A percentile compares a stretch with the other conserved stretches of the same genome.
Conservation (phyloP, 2,329 filamentous ascomycete species). For the Hypoxylon sp. region DNA sequence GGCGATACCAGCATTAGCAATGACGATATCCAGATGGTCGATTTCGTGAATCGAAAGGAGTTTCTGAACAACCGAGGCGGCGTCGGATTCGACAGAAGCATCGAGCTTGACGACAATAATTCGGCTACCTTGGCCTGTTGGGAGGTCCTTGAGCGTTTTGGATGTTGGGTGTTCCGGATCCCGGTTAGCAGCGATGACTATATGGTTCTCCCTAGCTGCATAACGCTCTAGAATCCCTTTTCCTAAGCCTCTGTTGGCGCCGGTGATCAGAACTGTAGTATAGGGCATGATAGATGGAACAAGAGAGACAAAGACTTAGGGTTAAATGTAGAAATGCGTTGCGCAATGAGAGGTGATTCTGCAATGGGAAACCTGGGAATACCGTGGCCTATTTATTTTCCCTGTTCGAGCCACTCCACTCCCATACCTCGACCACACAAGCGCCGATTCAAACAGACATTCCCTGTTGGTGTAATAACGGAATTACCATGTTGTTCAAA, state of each 20-base stretch:
- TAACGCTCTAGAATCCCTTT: slow-evolving; percentile 55
- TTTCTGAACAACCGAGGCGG: slow-evolving; percentile 53
- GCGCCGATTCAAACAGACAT: background rate
- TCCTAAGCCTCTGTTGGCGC: slow-evolving; percentile 58
- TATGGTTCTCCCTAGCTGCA: slow-evolving; percentile 70
- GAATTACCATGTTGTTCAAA: background rate
- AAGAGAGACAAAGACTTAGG: background rate
- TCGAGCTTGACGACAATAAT: slow-evolving; percentile 63
- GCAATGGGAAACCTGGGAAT: background rate
- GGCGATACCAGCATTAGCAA: slow-evolving; percentile 66
- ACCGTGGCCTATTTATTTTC: background rate
- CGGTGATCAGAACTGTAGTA: slow-evolving; percentile 56
- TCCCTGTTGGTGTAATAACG: background rate
- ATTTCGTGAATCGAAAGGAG: slow-evolving; percentile 57
- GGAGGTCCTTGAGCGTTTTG: slow-evolving; percentile 54
- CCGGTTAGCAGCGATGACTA: slow-evolving; percentile 59
- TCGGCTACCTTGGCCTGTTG: slow-evolving; percentile 54
- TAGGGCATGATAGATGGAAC: slow-evolving; percentile 46
- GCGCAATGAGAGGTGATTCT: background rate
- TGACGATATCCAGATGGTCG: slow-evolving; percentile 63
- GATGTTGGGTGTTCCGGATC: slow-evolving; percentile 50
- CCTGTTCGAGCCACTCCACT: background rate
- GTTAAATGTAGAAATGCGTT: background rate
- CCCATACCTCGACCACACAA: background rate
- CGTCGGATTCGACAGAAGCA: slow-evolving; percentile 53